Base-by-base conservation (phyloP, 768 basidiomycete genomes). In the Collybia nuda region DNA sequence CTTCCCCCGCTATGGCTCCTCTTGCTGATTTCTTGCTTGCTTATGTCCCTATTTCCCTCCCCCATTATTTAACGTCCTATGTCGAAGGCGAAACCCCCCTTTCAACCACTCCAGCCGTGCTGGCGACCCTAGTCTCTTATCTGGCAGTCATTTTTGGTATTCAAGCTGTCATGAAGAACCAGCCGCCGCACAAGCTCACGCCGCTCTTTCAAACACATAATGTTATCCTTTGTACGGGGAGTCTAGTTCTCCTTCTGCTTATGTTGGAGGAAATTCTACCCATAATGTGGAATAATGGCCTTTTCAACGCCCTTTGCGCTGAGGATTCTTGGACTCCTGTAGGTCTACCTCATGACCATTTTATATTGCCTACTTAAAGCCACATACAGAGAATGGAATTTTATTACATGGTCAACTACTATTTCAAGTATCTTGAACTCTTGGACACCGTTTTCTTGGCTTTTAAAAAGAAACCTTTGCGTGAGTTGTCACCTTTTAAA, bases 351-450 rank as follows among this genome's bases (percentile, higher is more conserved):
- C 21, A 44, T 40, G 45, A 39, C 18, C 23, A 40, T 52, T 41
- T 43, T 36, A n/a, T 56, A 29, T 42, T 43, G 44, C 26, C 53
- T 48, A 15, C 35, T 42, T 40, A 44, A 26, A 50, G 40, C 24
- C 23, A 46, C 40, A 55, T 29, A 7, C 62, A 97, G 94, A 82
- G 81, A 66, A 77, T 98, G 67, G 90, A 98, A 73, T 88, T 94
- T 63, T 98, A 91, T 76, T 98, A 99, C 76, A 93, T 98, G 79
- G 78, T 98, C 77, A 99, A 99, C 77, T 99, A 98, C 75, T 94
- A 87, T 72, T 92, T 97, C 83, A 98, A 98, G 68, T 98, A 98
- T 69, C 74, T 97, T 56, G 97, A 99, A 72, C 83, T 98, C 52
- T 68, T 96, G 56, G 97, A 98, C 76, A 99, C 97, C 12, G 82